Conservation (phyloP, 2,329 filamentous ascomycete genomes). For the Massarina eburnea region DNA sequence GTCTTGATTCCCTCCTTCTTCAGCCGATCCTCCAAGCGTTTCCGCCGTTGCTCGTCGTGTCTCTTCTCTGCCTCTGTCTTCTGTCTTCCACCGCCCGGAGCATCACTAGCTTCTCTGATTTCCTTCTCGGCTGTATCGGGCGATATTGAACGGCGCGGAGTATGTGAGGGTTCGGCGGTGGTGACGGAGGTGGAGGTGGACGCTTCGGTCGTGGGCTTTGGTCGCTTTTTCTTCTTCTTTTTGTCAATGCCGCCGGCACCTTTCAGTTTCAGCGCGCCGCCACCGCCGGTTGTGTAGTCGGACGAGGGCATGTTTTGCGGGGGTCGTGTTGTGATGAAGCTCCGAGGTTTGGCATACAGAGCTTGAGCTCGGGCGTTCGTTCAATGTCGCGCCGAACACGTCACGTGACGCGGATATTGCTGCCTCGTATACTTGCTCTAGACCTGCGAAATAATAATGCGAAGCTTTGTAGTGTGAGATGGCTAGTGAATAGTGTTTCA, state of each 20-base stretch:
- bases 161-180: slow-evolving; percentile 17
- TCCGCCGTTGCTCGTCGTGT: slow-evolving; percentile 78
- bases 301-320: slow-evolving; percentile 64
- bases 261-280: slow-evolving; percentile 83
- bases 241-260: slow-evolving; percentile 67
- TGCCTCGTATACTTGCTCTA: background rate
- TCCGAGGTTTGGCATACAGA: slow-evolving; percentile 5
- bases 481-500: too few species aligned
- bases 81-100: slow-evolving; percentile 27
- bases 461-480: background rate
- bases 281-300: slow-evolving; percentile 70
- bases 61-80: slow-evolving; percentile 86
- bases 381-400: background rate
- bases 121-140: slow-evolving; percentile 32
- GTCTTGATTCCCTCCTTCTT: slow-evolving; percentile 88
- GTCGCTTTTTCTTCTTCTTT: slow-evolving; percentile 58
- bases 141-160: slow-evolving; percentile 35
- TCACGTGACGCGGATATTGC: slow-evolving; percentile 1
- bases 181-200: slow-evolving; percentile 12
- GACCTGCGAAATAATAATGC: background rate
- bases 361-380: background rate
- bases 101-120: slow-evolving; percentile 19
- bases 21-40: slow-evolving; percentile 78
- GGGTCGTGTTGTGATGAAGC: slow-evolving; percentile 6
- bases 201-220: slow-evolving; percentile 34